Conservation (phyloP, 306 rosid genomes). For the Acacia crassicarpa region DNA sequence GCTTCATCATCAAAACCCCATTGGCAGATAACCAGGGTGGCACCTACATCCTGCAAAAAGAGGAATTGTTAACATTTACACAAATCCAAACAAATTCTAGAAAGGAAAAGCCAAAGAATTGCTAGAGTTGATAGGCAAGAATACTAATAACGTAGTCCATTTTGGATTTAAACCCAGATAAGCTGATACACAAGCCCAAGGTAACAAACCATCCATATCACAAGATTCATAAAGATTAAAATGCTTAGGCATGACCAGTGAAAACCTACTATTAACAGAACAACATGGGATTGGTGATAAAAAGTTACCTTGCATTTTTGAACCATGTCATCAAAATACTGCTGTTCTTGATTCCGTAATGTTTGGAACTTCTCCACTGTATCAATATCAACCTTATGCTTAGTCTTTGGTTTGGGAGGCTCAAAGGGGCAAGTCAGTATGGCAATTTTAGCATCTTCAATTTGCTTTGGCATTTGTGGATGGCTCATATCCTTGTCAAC, state of each 20-base stretch:
- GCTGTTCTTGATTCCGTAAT: constrained; percentile 71
- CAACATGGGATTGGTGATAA: background rate
- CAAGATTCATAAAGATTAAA: background rate
- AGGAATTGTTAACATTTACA: background rate
- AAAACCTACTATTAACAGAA: background rate
- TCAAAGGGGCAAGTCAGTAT: constrained; percentile 98
- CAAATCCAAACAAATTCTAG: constrained; percentile 10
- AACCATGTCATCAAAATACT: constrained; percentile 98
- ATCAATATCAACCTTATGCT: constrained; percentile 99
- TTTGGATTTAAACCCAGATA: background rate
- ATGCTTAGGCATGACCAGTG: background rate
- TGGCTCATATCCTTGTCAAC: constrained; percentile 99
- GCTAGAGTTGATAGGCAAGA: background rate
- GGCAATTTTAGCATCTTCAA: constrained; percentile 91
- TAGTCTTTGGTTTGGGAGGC: constrained; percentile 99
- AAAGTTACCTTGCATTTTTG: constrained; percentile 81
- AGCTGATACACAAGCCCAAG: background rate
- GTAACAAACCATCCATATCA: background rate
- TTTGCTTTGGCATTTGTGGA: constrained; percentile 98
- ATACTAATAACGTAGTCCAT: background rate
- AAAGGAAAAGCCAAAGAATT: background rate
- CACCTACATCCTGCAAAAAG: constrained; percentile 80
- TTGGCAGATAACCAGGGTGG: constrained; percentile 95
- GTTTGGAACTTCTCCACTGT: constrained; percentile 96
- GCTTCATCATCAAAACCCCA: constrained; percentile 99